These are phyloP conservation scores for Trichoderma cornu-damae DNA, from an alignment of 2,329 filamentous ascomycete genomes.

Conservation along the genomic window DNA sequence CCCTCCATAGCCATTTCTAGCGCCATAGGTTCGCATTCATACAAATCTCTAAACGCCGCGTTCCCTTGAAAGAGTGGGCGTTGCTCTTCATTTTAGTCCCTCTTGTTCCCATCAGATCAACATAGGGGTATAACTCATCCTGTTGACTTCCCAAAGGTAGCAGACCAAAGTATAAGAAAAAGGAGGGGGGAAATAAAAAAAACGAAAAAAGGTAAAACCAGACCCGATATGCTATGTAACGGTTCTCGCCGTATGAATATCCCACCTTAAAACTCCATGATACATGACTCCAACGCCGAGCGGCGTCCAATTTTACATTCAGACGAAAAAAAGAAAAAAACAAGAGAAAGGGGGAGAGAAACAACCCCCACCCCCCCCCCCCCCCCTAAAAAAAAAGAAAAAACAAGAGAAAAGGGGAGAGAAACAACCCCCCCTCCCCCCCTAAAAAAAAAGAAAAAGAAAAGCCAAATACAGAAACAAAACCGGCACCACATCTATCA, in stretches of 20 bases:
- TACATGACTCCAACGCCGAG: slow-evolving; percentile 11
- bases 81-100: slow-evolving; percentile 15
- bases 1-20: slow-evolving; percentile 1
- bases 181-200: not conserved
- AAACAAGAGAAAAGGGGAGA: too few species aligned
- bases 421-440: too few species aligned
- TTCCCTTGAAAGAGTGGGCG: slow-evolving; percentile 2
- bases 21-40: slow-evolving; percentile 1
- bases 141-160: slow-evolving; percentile 8
- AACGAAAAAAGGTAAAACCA: not conserved
- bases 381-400: too few species aligned
- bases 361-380: too few species aligned
- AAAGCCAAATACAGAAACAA: not conserved
- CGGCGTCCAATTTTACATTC: slow-evolving; percentile 1
- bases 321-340: not conserved
- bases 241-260: slow-evolving; percentile 12
- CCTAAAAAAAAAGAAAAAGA: not conserved
- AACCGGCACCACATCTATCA: slow-evolving; percentile 20
- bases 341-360: too few species aligned
- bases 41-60: slow-evolving; percentile 13
- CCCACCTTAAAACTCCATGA: slow-evolving; percentile 9
- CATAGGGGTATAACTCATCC: slow-evolving; percentile 19
- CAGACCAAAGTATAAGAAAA: not conserved
- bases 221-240: slow-evolving; percentile 14
- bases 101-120: slow-evolving; percentile 16